A percentile compares a stretch with the other conserved stretches of the same genome.
Conservation (phyloP, 2,329 filamentous ascomycete genomes). For the Fusarium mexicanum region DNA sequence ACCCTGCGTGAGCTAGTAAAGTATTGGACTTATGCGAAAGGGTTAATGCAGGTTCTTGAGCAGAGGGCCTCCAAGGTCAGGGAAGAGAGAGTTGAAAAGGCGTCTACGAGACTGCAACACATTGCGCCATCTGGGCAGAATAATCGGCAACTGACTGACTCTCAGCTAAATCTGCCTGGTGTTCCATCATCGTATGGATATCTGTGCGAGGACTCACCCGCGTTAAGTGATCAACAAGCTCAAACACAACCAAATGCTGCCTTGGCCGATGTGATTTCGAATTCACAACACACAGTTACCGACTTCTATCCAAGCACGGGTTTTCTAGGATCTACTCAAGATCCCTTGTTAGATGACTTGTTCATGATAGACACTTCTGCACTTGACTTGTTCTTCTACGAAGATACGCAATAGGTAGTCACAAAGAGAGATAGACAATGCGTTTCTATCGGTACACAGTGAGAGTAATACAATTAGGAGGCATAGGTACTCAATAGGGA, state of each 20-base stretch:
- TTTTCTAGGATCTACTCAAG: neutral
- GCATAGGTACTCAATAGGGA: neutral
- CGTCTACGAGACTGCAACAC: neutral
- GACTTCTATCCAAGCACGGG: neutral
- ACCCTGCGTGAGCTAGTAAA: neutral
- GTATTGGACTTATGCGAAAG: slow-evolving; percentile 11
- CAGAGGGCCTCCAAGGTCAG: neutral
- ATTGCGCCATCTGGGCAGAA: neutral
- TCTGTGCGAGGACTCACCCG: neutral
- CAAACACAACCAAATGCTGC: too few relatives aligned
- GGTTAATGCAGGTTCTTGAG: neutral
- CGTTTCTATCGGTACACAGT: neutral
- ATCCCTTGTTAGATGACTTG: neutral
- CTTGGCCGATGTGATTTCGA: neutral
- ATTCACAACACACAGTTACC: neutral
- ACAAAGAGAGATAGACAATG: neutral
- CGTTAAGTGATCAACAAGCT: neutral
- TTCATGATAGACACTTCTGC: neutral
- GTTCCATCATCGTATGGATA: neutral
- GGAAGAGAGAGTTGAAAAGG: neutral
- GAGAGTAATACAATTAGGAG: neutral
- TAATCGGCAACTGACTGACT: neutral
- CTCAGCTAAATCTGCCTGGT: neutral
- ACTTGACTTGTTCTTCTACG: neutral
- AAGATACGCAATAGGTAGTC: neutral